Base-by-base conservation (phyloP, 306 rosid species). In the Rubus idaeus region DNA sequence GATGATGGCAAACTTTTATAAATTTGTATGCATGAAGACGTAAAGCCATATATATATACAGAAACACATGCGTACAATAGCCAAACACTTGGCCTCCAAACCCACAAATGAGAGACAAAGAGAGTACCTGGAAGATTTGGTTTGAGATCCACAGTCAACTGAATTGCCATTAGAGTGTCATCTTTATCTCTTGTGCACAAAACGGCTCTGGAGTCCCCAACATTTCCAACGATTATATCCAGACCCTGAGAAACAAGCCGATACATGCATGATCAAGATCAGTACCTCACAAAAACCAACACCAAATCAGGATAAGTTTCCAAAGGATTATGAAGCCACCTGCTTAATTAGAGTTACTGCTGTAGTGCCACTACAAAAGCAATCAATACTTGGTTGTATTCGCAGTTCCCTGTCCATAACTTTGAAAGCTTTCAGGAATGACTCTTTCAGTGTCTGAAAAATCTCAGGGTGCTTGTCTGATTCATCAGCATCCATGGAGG, bases 171-270 rank as follows among this genome's bases (percentile, higher is more conserved):
- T 79, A 96, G 93, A 77, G 86, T 85, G 84, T 80, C 71, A 71
- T 88, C 86, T 61, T 71, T 88, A 55, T 85, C 97, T 88, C 99
- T 91, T 26, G 94, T 89, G 80, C 90, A 96, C 69, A 96, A 78
- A 57, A 96, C 94, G 63, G 99, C 99, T 83, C 99, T 89, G 71
- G 99, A 96, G 81, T 96, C 99, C 40, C 99, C 99, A 77, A 96
- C 88, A 75, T 96, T 92, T 83, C 97, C 99, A 51, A 96, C 58
- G 51, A 96, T 70, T 83, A 96, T 87, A 84, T 96, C 87, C 66
- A n/a, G 87, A 35, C 97, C 99, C 99, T 96, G 81, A 70, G 86
- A 84, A 56, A 62, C 75, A 42, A 18, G 68, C 70, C 71, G 81
- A 81, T 58, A 41, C 21, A 53, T 70, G 74, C 49, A 73, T 40